Evolutionary conservation across 192 early-diverging fungal genomes (phyloP).

Genomic region (Coemansia sp.): DNA sequence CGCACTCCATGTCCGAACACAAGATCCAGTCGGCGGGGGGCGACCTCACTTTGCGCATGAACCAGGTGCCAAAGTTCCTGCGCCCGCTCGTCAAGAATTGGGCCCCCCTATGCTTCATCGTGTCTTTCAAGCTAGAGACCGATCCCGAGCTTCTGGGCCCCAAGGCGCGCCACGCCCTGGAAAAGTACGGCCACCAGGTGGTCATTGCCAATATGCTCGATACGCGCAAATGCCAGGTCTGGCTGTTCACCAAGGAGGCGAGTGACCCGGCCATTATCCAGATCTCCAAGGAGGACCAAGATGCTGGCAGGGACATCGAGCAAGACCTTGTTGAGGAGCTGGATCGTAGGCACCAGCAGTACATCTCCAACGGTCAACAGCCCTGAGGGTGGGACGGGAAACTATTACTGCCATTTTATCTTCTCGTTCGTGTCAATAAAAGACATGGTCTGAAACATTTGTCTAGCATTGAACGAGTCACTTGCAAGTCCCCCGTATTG

Average conservation of each 20-base stretch:
- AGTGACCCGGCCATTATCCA: slow-evolving; percentile 9
- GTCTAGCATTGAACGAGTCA: neutral
- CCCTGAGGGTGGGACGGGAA: too few relatives aligned
- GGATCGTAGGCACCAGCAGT: slow-evolving; percentile 27
- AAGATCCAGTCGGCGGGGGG: slow-evolving; percentile 96
- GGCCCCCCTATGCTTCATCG: slow-evolving; percentile 83
- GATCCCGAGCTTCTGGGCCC: slow-evolving; percentile 75
- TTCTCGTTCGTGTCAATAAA: neutral
- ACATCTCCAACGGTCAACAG: slow-evolving; percentile 4
- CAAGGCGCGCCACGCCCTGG: slow-evolving; percentile 79
- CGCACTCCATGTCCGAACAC: slow-evolving; percentile 91
- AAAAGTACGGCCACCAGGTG: slow-evolving; percentile 92
- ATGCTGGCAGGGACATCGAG: slow-evolving; percentile 35
- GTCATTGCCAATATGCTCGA: slow-evolving; percentile 94
- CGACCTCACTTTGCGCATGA: slow-evolving; percentile 80
- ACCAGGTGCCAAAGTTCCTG: slow-evolving; percentile 97
- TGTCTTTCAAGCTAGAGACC: slow-evolving; percentile 99
- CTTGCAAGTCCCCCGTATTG: neutral
- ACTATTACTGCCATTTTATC: neutral
- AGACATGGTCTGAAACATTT: neutral
- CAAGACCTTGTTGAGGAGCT: slow-evolving; percentile 41
- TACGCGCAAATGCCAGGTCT: slow-evolving; percentile 86
- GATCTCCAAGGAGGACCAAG: slow-evolving; percentile 26
- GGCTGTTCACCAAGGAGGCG: slow-evolving; percentile 45
- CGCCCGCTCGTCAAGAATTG: slow-evolving; percentile 91